These are phyloP conservation scores for Saccharum spontaneum DNA, from an alignment of 176 grass and related monocot genomes.

Conservation along the genomic window DNA sequence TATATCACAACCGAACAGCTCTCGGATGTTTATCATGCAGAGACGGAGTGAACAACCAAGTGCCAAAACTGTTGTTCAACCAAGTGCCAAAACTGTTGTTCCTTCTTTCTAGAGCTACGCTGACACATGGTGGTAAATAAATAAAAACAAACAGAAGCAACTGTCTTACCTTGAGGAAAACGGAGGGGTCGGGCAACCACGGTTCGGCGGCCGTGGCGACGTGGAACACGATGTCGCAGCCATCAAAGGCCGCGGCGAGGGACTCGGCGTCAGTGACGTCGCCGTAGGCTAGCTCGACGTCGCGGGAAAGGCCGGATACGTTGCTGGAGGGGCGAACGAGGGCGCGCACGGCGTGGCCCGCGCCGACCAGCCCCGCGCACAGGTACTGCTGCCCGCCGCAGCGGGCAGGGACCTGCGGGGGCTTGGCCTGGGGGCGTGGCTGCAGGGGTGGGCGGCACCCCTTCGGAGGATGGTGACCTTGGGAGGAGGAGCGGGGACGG, in stretches of 20 bases:
- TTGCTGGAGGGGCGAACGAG: too few relatives aligned
- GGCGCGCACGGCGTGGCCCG: too few relatives aligned
- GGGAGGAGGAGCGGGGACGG: too few relatives aligned
- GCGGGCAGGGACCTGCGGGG: too few relatives aligned
- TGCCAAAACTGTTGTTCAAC: neutral
- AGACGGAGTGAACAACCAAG: neutral
- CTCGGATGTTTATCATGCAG: neutral
- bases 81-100: neutral
- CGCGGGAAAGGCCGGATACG: too few relatives aligned
- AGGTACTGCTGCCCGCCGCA: too few relatives aligned
- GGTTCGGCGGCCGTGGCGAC: slow-evolving; percentile 70
- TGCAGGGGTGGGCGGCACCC: too few relatives aligned
- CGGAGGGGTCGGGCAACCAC: slow-evolving; percentile 83
- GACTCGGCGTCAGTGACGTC: slow-evolving; percentile 63
- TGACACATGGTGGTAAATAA: neutral
- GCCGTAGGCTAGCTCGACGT: too few relatives aligned
- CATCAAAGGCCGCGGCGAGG: slow-evolving; percentile 58
- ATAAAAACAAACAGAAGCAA: neutral
- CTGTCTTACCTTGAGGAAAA: slow-evolving; percentile 35
- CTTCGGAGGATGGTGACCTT: too few relatives aligned
- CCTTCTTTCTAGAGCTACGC: neutral
- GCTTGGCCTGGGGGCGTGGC: too few relatives aligned
- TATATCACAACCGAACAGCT: neutral
- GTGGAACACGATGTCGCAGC: slow-evolving; percentile 76
- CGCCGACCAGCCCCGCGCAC: too few relatives aligned